Conservation (phyloP, 768 basidiomycete species). For the Macrolepiota albuminosa region DNA sequence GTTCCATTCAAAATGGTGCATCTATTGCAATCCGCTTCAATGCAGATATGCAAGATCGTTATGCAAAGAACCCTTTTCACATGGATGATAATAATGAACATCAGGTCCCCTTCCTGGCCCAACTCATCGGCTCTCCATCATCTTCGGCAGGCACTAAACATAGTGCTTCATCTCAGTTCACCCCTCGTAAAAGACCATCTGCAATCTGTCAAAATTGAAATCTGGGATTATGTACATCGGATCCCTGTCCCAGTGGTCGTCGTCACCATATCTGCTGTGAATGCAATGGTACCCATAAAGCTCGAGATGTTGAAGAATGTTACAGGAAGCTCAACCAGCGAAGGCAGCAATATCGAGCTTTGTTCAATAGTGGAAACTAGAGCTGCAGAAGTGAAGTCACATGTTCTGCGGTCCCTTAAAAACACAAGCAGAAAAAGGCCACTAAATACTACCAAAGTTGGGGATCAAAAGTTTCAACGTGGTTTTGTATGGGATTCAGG, state of each 20-base stretch:
- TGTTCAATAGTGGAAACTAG: too few relatives aligned
- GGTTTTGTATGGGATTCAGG: neutral
- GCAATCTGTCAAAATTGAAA: neutral
- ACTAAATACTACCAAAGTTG: too few relatives aligned
- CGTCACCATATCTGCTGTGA: neutral
- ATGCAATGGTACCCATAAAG: neutral
- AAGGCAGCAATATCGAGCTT: neutral
- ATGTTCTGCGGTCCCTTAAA: too few relatives aligned
- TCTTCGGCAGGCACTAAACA: neutral
- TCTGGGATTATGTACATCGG: neutral
- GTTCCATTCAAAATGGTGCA: neutral
- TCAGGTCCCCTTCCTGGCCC: neutral
- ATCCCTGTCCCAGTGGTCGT: neutral
- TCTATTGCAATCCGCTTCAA: neutral
- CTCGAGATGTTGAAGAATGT: neutral
- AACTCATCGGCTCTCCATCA: neutral
- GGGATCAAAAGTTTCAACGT: rapidly evolving
- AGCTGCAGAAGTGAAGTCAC: too few relatives aligned
- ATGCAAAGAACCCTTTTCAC: neutral
- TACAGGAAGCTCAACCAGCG: neutral
- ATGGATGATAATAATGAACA: neutral
- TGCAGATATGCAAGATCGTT: neutral
- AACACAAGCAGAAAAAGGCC: too few relatives aligned
- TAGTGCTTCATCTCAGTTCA: rapidly evolving
- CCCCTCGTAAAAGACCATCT: neutral